phyloP scores from a whole-genome alignment of 805 yeast species.

The Cyberlindnera suaveolens region DNA sequence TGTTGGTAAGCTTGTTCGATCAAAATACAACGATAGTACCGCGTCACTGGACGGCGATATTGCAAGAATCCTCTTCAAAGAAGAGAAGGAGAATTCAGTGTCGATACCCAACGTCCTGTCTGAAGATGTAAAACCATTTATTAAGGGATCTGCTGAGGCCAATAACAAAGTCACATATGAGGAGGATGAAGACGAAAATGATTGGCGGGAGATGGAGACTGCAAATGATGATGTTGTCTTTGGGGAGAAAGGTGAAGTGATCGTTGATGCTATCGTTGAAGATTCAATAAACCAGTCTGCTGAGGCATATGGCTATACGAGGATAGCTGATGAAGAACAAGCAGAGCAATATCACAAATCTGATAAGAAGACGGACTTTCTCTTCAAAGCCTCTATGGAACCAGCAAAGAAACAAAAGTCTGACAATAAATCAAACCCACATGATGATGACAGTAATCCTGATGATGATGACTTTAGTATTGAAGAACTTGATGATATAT shows the following conservation, averaged over 20 bases:
- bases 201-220: slow-evolving; percentile 86
- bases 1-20: background rate
- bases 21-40: slow-evolving; percentile 8
- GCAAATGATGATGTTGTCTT: slow-evolving; percentile 73
- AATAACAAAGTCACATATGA: slow-evolving; percentile 2
- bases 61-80: slow-evolving; percentile 2
- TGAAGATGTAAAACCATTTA: background rate
- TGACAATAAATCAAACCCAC: background rate
- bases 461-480: slow-evolving; percentile 25
- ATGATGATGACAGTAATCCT: slow-evolving; percentile 2
- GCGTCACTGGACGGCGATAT: slow-evolving; percentile 2
- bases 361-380: slow-evolving; percentile 50
- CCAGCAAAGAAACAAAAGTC: background rate
- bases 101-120: background rate
- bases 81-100: background rate
- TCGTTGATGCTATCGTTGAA: slow-evolving; percentile 19
- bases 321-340: slow-evolving; percentile 83
- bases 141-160: background rate
- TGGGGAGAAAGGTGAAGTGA: slow-evolving; percentile 68
- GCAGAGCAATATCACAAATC: slow-evolving; percentile 58
- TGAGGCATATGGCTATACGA: slow-evolving; percentile 61
- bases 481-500: slow-evolving; percentile 32
- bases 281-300: slow-evolving; percentile 1
- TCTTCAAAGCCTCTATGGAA: slow-evolving; percentile 31
- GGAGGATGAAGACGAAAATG: slow-evolving; percentile 32